Base-by-base conservation (phyloP, 306 rosid genomes). In the Acmispon strigosus region DNA sequence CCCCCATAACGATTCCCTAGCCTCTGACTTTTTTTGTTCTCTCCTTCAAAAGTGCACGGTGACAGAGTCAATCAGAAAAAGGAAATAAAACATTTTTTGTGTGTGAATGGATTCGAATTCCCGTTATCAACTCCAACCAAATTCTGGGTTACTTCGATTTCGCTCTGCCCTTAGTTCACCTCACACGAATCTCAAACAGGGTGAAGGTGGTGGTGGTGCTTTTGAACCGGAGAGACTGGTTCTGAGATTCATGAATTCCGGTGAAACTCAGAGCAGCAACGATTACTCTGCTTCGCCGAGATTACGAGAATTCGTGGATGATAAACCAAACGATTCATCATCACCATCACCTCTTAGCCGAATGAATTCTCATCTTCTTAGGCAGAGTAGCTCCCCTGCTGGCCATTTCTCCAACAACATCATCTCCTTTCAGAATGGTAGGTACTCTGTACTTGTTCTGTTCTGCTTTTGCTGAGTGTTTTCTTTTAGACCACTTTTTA, bases 341-440 rank as follows among this genome's bases (percentile, higher is more conserved):
- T 8, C 41, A 13, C 11, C 57, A 17, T 48, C 78, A 6, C 37
- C 63, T 5, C 13, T 56, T 59, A 77, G 53, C 49, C 79, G 76
- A 4, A 72, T 69, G 83, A 82, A 17, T 59, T 64, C 88, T 10
- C 64, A 57, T 78, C 82, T 88, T 66, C 67, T 74, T 24, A 79
- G 96, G 53, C 93, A 84, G 66, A 90, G 73, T 74, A 88, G 92
- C 82, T 82, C 84, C 8, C 84, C 94, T 78, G 81, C 88, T 19
- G 85, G 76, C 0, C 82, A 87, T 80, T 87, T 85, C 84, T 62
- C 89, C 58, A 84, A 81, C 58, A 84, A 81, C 66, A 84, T 78
- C 63, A 39, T 69, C 72, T 78, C 90, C 73, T 74, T 83, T 71
- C 86, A 61, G 39, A 87, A 84, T 79, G 94, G 94, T 90, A 84